phyloP scores from a whole-genome alignment of 2,329 filamentous ascomycete species.

The Exophiala sideris region DNA sequence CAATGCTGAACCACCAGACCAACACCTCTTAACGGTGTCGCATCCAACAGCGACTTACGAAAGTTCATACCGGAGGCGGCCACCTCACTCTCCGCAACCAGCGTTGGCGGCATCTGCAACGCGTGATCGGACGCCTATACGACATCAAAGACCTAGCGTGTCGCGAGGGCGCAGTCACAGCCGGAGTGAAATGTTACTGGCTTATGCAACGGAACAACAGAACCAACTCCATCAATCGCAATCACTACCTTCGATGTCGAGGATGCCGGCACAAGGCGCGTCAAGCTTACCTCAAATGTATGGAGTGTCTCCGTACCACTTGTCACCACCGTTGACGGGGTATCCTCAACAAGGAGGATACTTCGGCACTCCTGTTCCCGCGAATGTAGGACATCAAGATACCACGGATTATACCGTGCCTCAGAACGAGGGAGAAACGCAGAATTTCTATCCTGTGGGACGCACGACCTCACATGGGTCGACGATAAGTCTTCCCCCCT shows the following conservation, averaged over 20 bases:
- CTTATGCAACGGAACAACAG: constrained; percentile 20
- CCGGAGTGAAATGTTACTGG: constrained; percentile 23
- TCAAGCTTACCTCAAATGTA: constrained; percentile 16
- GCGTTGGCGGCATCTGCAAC: constrained; percentile 1
- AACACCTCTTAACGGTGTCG: constrained; percentile 17
- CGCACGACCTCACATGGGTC: constrained; percentile 16
- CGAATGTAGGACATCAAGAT: constrained; percentile 9
- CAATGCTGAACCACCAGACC: constrained; percentile 5
- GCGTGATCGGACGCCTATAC: constrained; percentile 27
- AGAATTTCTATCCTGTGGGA: constrained; percentile 13
- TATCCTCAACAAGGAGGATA: constrained; percentile 14
- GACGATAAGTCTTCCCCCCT: constrained; percentile 15
- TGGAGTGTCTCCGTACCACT: constrained; percentile 14
- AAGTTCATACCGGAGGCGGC: constrained; percentile 11
- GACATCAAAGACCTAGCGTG: constrained; percentile 18
- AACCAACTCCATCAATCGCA: constrained; percentile 18
- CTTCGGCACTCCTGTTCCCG: constrained; percentile 6
- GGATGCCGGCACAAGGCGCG: constrained; percentile 12
- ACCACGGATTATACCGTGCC: constrained; percentile 4
- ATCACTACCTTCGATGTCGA: constrained; percentile 18
- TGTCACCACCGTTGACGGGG: constrained; percentile 13
- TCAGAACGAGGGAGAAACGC: constrained; percentile 9
- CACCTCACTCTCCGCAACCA: constrained; percentile 19
- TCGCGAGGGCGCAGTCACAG: constrained; percentile 24
- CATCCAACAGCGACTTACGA: constrained; percentile 10